Evolutionary conservation across 2,329 filamentous ascomycete genomes (phyloP), one percentile per base, ranked within the genome.

Genomic region (Diaporthe sp.): DNA sequence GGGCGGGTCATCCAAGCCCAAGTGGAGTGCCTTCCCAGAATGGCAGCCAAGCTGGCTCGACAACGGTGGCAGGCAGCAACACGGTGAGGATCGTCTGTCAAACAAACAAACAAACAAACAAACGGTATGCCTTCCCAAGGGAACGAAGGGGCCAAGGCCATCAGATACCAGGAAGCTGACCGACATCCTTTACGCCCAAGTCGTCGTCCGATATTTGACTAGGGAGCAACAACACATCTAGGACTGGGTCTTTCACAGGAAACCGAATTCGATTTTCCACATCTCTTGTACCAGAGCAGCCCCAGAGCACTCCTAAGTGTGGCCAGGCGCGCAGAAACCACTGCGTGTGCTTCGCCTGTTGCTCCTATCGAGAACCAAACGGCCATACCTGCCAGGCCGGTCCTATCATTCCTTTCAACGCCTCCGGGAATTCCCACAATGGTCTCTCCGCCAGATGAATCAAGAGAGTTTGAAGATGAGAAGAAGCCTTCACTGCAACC

Each of bases 271-370:
- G 46, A 51, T 57, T 58, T 74, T 71, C 49, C 75, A 46, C 31
- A 44, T 73, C 71, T 49, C 49, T 58, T 71, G 72, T 76, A 74
- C 49, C 49, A 22, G 46, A 75, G 57, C 55, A 60, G 13, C 31
- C 53, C 42, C 46, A 51, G 31, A 60, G 37, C 55, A 74, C 25
- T 37, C 49, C n/a, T 28, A 49, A n/a, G n/a, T 62, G 57, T 44
- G 53, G 51, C 28, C 42, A 19, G 49, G 74, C 44, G 22, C 37
- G 44, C 31, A 44, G n/a, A 22, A 37, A 65, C 25, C 72, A n/a
- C 39, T 34, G 25, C 57, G 34, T 44, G 34, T 39, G 34, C 65
- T 28, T 55, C 42, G 60, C 60, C 57, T 73, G 25, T 65, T 46
- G 58, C 46, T 61, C 34, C 58, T 55, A 10, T 65, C 19, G 28